phyloP scores from a whole-genome alignment of 768 basidiomycete species.

The Fomitopsis serialis region DNA sequence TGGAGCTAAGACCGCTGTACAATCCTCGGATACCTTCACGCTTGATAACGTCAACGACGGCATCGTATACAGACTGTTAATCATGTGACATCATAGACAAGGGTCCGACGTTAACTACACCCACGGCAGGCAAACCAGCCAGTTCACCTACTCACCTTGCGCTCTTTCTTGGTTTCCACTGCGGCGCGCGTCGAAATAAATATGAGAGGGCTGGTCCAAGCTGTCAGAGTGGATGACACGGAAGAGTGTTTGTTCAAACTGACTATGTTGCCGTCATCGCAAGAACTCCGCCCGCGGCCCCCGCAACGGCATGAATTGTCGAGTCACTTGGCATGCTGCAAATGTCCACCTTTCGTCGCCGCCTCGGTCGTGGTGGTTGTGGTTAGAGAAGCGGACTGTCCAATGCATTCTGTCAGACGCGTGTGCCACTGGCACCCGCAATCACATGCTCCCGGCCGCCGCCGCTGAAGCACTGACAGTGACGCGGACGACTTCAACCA shows the following conservation, averaged over 20 bases:
- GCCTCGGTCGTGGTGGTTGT: no score
- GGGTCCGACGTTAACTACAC: not conserved
- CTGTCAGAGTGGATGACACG: not conserved
- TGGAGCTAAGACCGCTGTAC: conserved; percentile 83
- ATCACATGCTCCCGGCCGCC: no score
- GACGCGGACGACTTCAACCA: no score
- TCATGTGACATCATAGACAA: conserved; percentile 7
- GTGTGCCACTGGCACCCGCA: no score
- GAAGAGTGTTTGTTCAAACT: conserved; percentile 17
- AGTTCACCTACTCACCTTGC: conserved; percentile 46
- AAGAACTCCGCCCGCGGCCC: conserved; percentile 83
- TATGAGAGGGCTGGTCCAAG: conserved; percentile 68
- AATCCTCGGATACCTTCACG: conserved; percentile 81
- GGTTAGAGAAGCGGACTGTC: no score
- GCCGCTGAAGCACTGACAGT: no score
- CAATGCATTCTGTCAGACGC: no score
- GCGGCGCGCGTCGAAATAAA: conserved; percentile 92
- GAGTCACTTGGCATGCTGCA: conserved; percentile 49
- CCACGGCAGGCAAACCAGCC: not conserved
- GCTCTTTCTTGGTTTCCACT: conserved; percentile 75
- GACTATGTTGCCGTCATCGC: conserved; percentile 92
- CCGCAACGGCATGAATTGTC: conserved; percentile 80
- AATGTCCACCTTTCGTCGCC: not conserved
- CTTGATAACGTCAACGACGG: conserved; percentile 69
- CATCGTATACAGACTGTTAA: conserved; percentile 55